These are phyloP conservation scores for Penicillium turbatum DNA, from an alignment of 495 filamentous ascomycete species.

Conservation along the genomic window DNA sequence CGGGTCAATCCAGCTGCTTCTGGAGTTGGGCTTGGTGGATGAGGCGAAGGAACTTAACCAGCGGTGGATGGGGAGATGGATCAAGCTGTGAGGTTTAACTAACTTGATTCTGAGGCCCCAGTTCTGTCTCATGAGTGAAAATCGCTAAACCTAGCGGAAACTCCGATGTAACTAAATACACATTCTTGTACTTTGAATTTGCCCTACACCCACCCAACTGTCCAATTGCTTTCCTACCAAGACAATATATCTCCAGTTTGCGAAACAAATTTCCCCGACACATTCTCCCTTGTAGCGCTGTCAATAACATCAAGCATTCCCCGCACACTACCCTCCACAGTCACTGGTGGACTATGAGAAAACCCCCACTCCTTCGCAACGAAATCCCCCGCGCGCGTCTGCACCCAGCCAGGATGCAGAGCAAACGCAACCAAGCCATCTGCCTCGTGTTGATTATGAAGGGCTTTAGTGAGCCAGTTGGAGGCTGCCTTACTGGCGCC, in stretches of 20 bases:
- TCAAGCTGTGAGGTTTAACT: constrained; percentile 15
- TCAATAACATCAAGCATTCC: constrained; percentile 36
- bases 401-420: constrained; percentile 30
- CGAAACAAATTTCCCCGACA: constrained; percentile 33
- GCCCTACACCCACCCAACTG: no score
- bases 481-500: constrained; percentile 33
- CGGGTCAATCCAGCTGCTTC: constrained; percentile 56
- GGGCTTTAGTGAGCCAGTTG: constrained; percentile 32
- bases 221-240: constrained; percentile 4
- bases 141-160: no score
- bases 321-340: constrained; percentile 22
- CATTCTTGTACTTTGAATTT: no score
- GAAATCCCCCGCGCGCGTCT: constrained; percentile 42
- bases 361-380: constrained; percentile 23
- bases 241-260: constrained; percentile 15
- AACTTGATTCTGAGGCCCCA: no score
- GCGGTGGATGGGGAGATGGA: constrained; percentile 65
- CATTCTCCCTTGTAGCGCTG: constrained; percentile 31
- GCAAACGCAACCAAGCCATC: constrained; percentile 29
- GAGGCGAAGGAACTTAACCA: constrained; percentile 59
- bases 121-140: no score
- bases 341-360: constrained; percentile 23
- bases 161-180: no score
- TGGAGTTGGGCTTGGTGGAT: constrained; percentile 64
- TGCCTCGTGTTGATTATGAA: constrained; percentile 34